Evolutionary conservation across 345 rosid species (phyloP).

Genomic region (Citrus trifoliata): DNA sequence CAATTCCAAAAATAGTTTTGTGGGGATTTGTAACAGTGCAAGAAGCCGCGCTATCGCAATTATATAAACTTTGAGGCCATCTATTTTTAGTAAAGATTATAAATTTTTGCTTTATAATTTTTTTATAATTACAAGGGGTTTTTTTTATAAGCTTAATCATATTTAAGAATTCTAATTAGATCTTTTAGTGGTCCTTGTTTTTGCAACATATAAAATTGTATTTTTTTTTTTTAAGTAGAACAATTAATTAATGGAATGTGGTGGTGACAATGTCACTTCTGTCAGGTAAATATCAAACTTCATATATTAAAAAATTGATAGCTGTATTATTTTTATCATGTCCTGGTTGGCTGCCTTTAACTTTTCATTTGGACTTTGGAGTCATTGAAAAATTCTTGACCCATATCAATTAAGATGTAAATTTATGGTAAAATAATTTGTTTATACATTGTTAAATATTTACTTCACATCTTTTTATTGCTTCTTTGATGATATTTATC

Average conservation of each 20-base stretch:
- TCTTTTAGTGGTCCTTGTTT: neutral
- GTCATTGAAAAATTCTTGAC: neutral
- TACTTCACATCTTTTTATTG: neutral
- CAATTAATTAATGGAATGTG: neutral
- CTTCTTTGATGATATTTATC: neutral
- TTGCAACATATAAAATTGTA: too few relatives aligned
- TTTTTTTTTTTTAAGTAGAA: neutral
- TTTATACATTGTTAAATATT: neutral
- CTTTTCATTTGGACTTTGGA: neutral
- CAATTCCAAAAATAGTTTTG: neutral
- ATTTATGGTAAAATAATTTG: neutral
- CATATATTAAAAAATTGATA: neutral
- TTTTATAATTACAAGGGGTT: neutral
- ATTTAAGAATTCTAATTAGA: neutral
- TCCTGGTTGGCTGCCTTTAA: neutral
- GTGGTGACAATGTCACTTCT: neutral
- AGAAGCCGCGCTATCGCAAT: neutral
- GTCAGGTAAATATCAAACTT: neutral
- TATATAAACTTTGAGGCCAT: neutral
- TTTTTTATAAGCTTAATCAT: neutral
- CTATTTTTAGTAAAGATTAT: neutral
- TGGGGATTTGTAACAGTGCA: neutral
- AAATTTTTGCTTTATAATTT: neutral
- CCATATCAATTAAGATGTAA: neutral
- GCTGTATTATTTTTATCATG: neutral